These are phyloP conservation scores for Beauveria scarabaeidicola DNA, from an alignment of 2,329 filamentous ascomycete species.

Conservation along the genomic window DNA sequence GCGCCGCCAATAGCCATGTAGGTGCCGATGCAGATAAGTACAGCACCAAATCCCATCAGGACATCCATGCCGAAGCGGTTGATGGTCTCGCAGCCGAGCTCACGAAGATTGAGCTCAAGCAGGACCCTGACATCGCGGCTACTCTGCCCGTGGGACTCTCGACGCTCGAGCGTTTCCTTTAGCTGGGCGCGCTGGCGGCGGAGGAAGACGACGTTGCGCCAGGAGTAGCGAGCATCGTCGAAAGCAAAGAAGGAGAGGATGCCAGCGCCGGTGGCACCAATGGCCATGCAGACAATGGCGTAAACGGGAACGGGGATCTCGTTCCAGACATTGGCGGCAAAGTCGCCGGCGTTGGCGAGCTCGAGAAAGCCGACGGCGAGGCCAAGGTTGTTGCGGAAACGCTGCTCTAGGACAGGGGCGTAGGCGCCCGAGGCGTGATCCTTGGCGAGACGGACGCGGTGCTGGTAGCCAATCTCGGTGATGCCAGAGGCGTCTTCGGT, in stretches of 20 bases:
- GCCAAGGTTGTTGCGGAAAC: conserved; percentile 22
- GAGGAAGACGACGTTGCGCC: conserved; percentile 37
- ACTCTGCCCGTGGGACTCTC: conserved; percentile 4
- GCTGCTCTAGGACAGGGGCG: conserved; percentile 8
- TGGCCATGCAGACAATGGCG: conserved; percentile 41
- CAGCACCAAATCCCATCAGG: conserved; percentile 38
- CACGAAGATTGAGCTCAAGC: conserved; percentile 37
- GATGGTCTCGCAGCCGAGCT: conserved; percentile 41
- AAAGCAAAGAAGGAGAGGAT: conserved; percentile 37
- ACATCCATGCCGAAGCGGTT: conserved; percentile 43
- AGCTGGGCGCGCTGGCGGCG: conserved; percentile 31
- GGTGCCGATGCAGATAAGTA: conserved; percentile 43
- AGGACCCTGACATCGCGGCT: conserved; percentile 25
- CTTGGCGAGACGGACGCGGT: conserved; percentile 3
- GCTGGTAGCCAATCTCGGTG: neutral
- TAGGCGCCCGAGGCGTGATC: conserved; percentile 3
- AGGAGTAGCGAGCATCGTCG: conserved; percentile 34
- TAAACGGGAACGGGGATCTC: conserved; percentile 38
- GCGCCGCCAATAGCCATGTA: conserved; percentile 45
- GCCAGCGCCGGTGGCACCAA: conserved; percentile 40
- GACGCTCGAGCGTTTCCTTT: conserved; percentile 13
- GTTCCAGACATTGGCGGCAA: conserved; percentile 51
- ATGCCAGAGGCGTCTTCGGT: conserved; percentile 1
- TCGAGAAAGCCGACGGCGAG: conserved; percentile 41
- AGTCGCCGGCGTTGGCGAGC: conserved; percentile 46